Evolutionary conservation across 257 asterid species (phyloP).

Genomic region (Oldenlandia corymbosa): DNA sequence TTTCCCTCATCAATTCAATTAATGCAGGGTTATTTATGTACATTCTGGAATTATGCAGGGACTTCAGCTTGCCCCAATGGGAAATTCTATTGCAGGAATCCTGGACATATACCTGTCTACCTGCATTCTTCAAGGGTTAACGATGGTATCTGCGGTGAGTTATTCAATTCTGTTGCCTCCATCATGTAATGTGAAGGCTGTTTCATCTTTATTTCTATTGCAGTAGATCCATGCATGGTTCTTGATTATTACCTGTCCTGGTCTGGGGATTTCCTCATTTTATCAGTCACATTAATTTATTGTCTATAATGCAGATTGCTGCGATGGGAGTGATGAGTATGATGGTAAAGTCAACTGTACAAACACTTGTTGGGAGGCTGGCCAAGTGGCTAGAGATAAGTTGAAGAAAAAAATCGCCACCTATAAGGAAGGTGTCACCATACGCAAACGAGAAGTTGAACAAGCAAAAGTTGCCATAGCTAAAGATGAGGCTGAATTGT

Average conservation of each 20-base stretch:
- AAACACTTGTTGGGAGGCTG: slow-evolving; percentile 96
- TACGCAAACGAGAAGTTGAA: slow-evolving; percentile 62
- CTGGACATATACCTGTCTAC: slow-evolving; percentile 64
- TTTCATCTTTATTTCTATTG: too few relatives aligned
- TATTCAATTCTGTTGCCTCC: background rate
- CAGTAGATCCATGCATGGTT: background rate
- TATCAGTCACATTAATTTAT: background rate
- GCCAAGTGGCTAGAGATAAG: slow-evolving; percentile 82
- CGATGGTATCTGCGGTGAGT: slow-evolving; percentile 88
- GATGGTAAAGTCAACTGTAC: slow-evolving; percentile 71
- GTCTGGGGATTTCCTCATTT: background rate
- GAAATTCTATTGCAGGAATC: slow-evolving; percentile 76
- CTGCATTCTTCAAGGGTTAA: slow-evolving; percentile 85
- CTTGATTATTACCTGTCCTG: background rate
- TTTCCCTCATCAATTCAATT: background rate
- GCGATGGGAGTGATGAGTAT: slow-evolving; percentile 98
- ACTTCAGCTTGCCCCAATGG: slow-evolving; percentile 96
- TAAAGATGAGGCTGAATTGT: slow-evolving; percentile 70
- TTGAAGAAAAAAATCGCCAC: slow-evolving; percentile 73
- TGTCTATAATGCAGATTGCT: slow-evolving; percentile 60
- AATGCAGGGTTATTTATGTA: background rate
- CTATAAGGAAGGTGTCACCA: slow-evolving; percentile 61
- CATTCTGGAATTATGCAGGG: slow-evolving; percentile 44
- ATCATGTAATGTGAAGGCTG: background rate
- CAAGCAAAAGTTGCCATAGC: slow-evolving; percentile 59